A percentile compares a stretch with the other conserved stretches of the same genome.
These are phyloP conservation scores for Podospora pseudoanserina DNA, from an alignment of 495 filamentous ascomycete species.

Conservation along the genomic window DNA sequence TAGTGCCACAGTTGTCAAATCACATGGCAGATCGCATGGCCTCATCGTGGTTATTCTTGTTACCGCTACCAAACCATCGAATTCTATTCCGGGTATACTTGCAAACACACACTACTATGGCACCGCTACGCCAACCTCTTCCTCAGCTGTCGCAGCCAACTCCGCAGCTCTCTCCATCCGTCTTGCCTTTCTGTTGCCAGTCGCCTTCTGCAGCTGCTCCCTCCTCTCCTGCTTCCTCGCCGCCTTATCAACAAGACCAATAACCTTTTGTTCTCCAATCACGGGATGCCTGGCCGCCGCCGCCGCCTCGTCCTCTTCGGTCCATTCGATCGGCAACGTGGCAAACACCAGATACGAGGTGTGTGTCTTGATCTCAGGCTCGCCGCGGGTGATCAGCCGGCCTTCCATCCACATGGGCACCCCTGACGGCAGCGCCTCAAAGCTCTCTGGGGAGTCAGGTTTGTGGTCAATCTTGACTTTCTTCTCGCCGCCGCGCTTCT, in stretches of 20 bases:
- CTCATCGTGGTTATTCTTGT: no score
- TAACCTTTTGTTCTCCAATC: conserved; percentile 40
- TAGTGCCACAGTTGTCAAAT: no score
- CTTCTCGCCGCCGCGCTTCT: background rate
- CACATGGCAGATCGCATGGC: no score
- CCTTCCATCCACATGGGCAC: conserved; percentile 55
- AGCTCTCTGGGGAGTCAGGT: background rate
- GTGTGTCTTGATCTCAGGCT: conserved; percentile 88
- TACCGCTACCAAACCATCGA: background rate
- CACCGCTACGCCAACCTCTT: background rate
- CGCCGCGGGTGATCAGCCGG: conserved; percentile 69
- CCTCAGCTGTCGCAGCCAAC: conserved; percentile 9
- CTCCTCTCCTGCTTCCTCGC: conserved; percentile 47
- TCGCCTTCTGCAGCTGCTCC: conserved; percentile 37
- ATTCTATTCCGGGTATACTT: background rate
- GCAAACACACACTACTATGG: background rate
- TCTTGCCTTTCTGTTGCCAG: conserved; percentile 26
- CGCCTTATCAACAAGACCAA: conserved; percentile 52
- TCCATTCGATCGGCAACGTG: conserved; percentile 80
- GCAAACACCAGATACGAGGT: conserved; percentile 96
- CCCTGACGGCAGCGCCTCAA: background rate
- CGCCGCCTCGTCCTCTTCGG: conserved; percentile 70
- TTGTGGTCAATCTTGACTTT: conserved; percentile 24
- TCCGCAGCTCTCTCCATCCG: conserved; percentile 31
- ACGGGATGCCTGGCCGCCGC: conserved; percentile 61